Evolutionary conservation across 345 rosid genomes (phyloP).

Genomic region (Combretum micranthum): DNA sequence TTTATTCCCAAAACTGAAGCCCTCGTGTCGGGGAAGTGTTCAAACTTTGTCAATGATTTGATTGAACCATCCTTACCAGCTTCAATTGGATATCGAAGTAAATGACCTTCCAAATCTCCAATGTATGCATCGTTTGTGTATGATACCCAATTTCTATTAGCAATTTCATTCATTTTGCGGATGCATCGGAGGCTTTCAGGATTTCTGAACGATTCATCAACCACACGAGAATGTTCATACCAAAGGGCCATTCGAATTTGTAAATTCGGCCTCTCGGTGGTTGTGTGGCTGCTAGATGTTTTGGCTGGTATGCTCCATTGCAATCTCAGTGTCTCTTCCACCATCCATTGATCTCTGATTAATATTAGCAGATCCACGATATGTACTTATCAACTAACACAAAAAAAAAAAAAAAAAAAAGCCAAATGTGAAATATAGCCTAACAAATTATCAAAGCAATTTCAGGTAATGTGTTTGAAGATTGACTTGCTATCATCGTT

Average conservation of each 20-base stretch:
- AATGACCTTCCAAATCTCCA: constrained; percentile 34
- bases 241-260: constrained; percentile 61
- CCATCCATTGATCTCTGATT: constrained; percentile 96
- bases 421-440: background rate
- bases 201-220: background rate
- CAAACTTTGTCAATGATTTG: constrained; percentile 24
- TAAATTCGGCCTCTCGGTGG: constrained; percentile 45
- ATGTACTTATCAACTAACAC: constrained; percentile 90
- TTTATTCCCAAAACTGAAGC: constrained; percentile 54
- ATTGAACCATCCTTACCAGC: constrained; percentile 31
- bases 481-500: constrained; percentile 59
- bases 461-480: background rate
- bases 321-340: constrained; percentile 71
- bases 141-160: constrained; percentile 32
- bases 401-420: background rate
- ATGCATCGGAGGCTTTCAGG: constrained; percentile 47
- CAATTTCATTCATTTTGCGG: constrained; percentile 24
- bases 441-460: background rate
- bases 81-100: constrained; percentile 61
- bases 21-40: constrained; percentile 59
- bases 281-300: constrained; percentile 26
- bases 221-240: constrained; percentile 43
- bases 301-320: constrained; percentile 80
- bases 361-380: constrained; percentile 81
- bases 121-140: constrained; percentile 17